These are phyloP conservation scores for Neoarthrinium moseri DNA, from an alignment of 2,329 filamentous ascomycete species.

Conservation along the genomic window DNA sequence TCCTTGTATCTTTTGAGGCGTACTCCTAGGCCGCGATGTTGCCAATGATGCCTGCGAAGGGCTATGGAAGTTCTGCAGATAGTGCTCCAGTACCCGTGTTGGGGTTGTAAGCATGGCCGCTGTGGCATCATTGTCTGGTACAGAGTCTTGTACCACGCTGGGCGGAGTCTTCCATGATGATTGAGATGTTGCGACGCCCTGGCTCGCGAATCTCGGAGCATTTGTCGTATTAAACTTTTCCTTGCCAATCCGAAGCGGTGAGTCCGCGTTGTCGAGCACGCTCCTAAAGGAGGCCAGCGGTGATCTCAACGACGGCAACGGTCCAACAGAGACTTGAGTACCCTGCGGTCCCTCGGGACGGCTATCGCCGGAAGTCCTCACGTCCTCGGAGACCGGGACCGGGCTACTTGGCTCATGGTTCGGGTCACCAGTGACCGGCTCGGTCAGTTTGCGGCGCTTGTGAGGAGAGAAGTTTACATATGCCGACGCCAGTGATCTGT, in stretches of 20 bases:
- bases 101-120: conserved; percentile 42
- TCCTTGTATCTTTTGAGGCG: background rate
- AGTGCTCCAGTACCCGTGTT: conserved; percentile 48
- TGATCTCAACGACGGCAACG: conserved; percentile 19
- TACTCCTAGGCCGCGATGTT: background rate
- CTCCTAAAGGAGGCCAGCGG: conserved; percentile 42
- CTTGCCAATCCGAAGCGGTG: conserved; percentile 11
- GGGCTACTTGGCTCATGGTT: too few relatives aligned
- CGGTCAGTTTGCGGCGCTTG: background rate
- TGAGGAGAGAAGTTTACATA: conserved; percentile 45
- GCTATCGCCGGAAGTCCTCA: too few relatives aligned
- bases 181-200: conserved; percentile 20
- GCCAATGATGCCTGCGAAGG: conserved; percentile 16
- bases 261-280: conserved; percentile 40
- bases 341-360: background rate
- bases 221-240: background rate
- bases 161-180: conserved; percentile 42
- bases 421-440: too few relatives aligned
- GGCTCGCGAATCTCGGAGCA: background rate
- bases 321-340: conserved; percentile 5
- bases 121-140: conserved; percentile 36
- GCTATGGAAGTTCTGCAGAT: conserved; percentile 36
- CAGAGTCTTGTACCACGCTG: conserved; percentile 56
- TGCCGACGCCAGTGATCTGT: conserved; percentile 47
- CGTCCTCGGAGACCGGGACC: too few relatives aligned